phyloP scores from a whole-genome alignment of 1,284 basidiomycete species.

The Ustilago cynodontis region DNA sequence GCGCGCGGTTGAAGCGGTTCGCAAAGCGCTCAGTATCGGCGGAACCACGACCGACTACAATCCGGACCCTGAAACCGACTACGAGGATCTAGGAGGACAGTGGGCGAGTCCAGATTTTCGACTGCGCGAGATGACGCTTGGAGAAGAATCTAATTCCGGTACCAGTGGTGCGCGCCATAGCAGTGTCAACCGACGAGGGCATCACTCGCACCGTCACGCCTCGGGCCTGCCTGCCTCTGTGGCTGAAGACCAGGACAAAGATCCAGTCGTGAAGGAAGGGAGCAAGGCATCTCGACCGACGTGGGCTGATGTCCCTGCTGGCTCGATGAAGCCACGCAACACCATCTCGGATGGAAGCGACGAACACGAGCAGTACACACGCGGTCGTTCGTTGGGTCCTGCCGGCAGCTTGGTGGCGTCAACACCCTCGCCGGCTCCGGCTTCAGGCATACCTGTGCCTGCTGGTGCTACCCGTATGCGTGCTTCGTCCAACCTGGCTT shows the following conservation, averaged over 20 bases:
- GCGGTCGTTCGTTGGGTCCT: constrained; percentile 42
- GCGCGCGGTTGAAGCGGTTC: constrained; percentile 57
- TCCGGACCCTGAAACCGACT: constrained; percentile 38
- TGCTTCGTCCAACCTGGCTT: constrained; percentile 50
- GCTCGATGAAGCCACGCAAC: constrained; percentile 24
- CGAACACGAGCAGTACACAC: constrained; percentile 43
- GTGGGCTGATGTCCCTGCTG: constrained; percentile 33
- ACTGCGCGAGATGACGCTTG: constrained; percentile 11
- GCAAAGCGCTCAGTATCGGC: constrained; percentile 61
- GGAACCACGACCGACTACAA: constrained; percentile 57
- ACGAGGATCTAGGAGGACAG: constrained; percentile 24
- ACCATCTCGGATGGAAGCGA: constrained; percentile 47
- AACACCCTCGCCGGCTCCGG: background rate
- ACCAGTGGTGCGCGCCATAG: constrained; percentile 13
- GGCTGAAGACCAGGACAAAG: constrained; percentile 10
- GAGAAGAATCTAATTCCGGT: constrained; percentile 22
- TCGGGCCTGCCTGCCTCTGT: constrained; percentile 21
- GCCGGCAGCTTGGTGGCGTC: constrained; percentile 25
- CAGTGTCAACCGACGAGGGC: constrained; percentile 19
- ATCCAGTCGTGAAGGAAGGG: background rate
- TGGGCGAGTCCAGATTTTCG: constrained; percentile 40
- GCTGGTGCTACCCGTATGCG: constrained; percentile 28
- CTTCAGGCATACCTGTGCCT: constrained; percentile 34
- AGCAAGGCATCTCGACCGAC: constrained; percentile 17
- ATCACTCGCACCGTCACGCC: constrained; percentile 22